A percentile compares a stretch with the other conserved stretches of the same genome.
Evolutionary conservation across 306 rosid genomes (phyloP).

Genomic region (Castanea mollissima): DNA sequence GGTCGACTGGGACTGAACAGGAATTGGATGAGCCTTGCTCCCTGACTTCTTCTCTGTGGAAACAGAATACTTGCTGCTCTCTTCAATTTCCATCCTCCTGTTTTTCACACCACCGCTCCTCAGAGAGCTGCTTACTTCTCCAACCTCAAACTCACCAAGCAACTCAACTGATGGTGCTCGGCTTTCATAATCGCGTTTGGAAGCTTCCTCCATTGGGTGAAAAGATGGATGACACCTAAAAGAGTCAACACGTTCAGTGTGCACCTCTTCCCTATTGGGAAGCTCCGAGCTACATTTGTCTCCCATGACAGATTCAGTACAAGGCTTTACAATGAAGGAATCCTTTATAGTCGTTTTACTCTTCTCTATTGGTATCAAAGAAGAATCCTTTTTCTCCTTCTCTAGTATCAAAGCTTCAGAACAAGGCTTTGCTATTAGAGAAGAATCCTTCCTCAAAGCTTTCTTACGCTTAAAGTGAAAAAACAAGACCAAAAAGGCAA

Average conservation of each 20-base stretch:
- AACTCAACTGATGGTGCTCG: slow-evolving; percentile 33
- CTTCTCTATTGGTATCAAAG: neutral
- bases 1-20: slow-evolving; percentile 13
- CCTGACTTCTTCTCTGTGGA: slow-evolving; percentile 13
- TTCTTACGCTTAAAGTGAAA: slow-evolving; percentile 2
- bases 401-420: neutral
- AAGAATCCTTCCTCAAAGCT: neutral
- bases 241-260: slow-evolving; percentile 4
- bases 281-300: neutral
- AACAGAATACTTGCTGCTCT: slow-evolving; percentile 25
- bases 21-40: slow-evolving; percentile 19
- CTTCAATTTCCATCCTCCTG: slow-evolving; percentile 19
- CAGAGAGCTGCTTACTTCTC: slow-evolving; percentile 25
- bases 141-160: slow-evolving; percentile 43
- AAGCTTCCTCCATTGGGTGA: slow-evolving; percentile 15
- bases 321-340: slow-evolving; percentile 8
- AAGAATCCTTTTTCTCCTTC: slow-evolving; percentile 18
- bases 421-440: neutral
- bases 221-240: slow-evolving; percentile 6
- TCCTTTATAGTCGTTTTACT: slow-evolving; percentile 4
- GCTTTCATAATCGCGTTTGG: slow-evolving; percentile 9
- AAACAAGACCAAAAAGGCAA: slow-evolving; percentile 11
- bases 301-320: neutral
- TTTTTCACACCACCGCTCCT: slow-evolving; percentile 7
- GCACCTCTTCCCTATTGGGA: neutral